These are phyloP conservation scores for Pulicaria dysenterica DNA, from an alignment of 129 eudicot genomes.

Conservation along the genomic window DNA sequence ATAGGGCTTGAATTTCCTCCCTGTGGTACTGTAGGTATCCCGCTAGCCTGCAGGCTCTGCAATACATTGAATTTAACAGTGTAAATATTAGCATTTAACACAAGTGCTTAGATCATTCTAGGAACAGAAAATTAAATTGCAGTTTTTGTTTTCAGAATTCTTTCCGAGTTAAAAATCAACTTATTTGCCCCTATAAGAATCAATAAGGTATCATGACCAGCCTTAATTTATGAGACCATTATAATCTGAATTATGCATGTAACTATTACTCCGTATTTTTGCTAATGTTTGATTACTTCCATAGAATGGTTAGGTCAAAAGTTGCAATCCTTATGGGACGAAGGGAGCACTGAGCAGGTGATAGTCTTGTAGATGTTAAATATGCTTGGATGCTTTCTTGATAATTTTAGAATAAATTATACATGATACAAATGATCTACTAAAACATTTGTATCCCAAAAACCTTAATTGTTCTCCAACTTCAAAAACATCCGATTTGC, in stretches of 20 bases:
- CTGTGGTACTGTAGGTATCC: constrained; percentile 40
- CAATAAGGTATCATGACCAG: not conserved
- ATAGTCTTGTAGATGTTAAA: constrained; percentile 7
- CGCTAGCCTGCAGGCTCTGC: constrained; percentile 66
- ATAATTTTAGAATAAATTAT: not conserved
- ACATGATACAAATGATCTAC: not conserved
- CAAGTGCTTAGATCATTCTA: too few relatives aligned
- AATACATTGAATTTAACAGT: not conserved
- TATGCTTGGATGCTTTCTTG: constrained; percentile 10
- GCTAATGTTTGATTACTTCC: not conserved
- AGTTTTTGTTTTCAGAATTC: too few relatives aligned
- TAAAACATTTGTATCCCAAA: not conserved
- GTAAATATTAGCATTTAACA: too few relatives aligned
- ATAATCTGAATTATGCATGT: not conserved
- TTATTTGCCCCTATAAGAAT: too few relatives aligned
- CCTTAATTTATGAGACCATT: not conserved
- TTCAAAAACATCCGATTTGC: not conserved
- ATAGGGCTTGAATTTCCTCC: constrained; percentile 42
- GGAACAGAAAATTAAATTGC: too few relatives aligned
- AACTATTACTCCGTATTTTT: not conserved
- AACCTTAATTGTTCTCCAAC: constrained; percentile 6
- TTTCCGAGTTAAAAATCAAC: too few relatives aligned
- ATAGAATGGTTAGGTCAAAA: constrained; percentile 22
- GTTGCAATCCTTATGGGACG: constrained; percentile 13
- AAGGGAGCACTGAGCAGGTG: constrained; percentile 11